These are phyloP conservation scores for Leucoagaricus sp. DNA, from an alignment of 1,284 basidiomycete genomes.

Conservation along the genomic window DNA sequence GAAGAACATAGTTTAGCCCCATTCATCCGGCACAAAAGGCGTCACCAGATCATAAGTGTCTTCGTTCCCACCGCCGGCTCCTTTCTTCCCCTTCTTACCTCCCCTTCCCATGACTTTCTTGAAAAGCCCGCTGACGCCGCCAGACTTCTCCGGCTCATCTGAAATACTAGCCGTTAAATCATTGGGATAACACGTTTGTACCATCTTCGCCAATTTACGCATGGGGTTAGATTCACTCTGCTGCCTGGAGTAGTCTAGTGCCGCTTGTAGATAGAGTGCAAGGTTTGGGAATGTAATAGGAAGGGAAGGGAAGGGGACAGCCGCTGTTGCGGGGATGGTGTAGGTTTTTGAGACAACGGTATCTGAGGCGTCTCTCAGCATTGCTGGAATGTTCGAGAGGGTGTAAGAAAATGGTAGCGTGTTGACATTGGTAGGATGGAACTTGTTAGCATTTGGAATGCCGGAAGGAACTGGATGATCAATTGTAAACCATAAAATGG, in stretches of 20 bases:
- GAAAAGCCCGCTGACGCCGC: slow-evolving; percentile 49
- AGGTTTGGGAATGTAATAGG: slow-evolving; percentile 75
- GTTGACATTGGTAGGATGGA: slow-evolving; percentile 53
- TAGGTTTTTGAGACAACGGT: slow-evolving; percentile 65
- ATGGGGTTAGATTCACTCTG: slow-evolving; percentile 60
- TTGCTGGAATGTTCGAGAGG: slow-evolving; percentile 54
- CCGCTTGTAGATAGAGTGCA: slow-evolving; percentile 71
- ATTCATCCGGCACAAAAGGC: slow-evolving; percentile 72
- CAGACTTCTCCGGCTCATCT: slow-evolving; percentile 37
- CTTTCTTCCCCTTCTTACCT: slow-evolving; percentile 44
- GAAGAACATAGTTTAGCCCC: slow-evolving; percentile 38
- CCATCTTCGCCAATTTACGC: slow-evolving; percentile 66
- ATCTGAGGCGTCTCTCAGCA: slow-evolving; percentile 64
- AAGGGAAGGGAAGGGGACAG: slow-evolving; percentile 63
- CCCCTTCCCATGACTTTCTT: slow-evolving; percentile 62
- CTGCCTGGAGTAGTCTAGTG: slow-evolving; percentile 64
- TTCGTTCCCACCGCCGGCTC: slow-evolving; percentile 55
- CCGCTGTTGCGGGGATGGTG: slow-evolving; percentile 60
- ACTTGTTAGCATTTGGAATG: slow-evolving; percentile 45
- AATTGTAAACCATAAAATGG: slow-evolving; percentile 72
- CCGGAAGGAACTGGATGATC: slow-evolving; percentile 60
- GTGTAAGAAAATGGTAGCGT: slow-evolving; percentile 71
- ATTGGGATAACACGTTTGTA: slow-evolving; percentile 61
- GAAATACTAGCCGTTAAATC: slow-evolving; percentile 37
- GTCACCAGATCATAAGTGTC: slow-evolving; percentile 79